These are phyloP conservation scores for Papiliotrema fonsecae DNA, from an alignment of 1,284 basidiomycete genomes.

Conservation along the genomic window DNA sequence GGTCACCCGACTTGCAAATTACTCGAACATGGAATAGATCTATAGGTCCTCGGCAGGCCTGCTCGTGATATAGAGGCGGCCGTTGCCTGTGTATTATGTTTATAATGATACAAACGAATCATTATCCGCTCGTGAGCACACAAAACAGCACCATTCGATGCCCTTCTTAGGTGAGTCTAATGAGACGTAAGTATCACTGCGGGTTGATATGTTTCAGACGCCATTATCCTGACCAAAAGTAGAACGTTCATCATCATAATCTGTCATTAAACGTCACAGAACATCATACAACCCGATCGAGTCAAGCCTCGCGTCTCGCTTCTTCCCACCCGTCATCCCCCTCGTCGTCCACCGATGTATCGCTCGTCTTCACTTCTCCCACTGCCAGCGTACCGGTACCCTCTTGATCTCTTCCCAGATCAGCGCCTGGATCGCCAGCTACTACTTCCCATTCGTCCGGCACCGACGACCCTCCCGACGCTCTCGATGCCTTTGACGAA, in stretches of 20 bases:
- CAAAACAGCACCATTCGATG: too few species aligned
- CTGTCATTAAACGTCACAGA: background rate
- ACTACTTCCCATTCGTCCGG: conserved; percentile 5
- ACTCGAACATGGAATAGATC: too few species aligned
- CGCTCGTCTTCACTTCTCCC: background rate
- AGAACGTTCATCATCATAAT: too few species aligned
- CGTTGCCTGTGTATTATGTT: too few species aligned
- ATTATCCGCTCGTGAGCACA: too few species aligned
- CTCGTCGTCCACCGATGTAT: background rate
- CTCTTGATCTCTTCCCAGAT: background rate
- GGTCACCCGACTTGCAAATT: too few species aligned
- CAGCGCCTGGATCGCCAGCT: background rate
- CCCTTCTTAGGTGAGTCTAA: too few species aligned
- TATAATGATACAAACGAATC: too few species aligned
- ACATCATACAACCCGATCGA: background rate
- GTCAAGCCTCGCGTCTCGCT: background rate
- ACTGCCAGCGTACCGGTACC: background rate
- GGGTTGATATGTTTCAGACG: background rate
- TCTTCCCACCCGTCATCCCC: conserved; percentile 5
- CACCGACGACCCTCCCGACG: background rate
- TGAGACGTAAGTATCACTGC: background rate
- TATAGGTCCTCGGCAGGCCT: too few species aligned
- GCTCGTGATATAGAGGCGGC: too few species aligned
- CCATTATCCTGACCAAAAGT: too few species aligned
- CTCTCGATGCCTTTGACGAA: background rate